Conservation (phyloP, 371 early-diverging fungal species). For the Mucor saturninus region DNA sequence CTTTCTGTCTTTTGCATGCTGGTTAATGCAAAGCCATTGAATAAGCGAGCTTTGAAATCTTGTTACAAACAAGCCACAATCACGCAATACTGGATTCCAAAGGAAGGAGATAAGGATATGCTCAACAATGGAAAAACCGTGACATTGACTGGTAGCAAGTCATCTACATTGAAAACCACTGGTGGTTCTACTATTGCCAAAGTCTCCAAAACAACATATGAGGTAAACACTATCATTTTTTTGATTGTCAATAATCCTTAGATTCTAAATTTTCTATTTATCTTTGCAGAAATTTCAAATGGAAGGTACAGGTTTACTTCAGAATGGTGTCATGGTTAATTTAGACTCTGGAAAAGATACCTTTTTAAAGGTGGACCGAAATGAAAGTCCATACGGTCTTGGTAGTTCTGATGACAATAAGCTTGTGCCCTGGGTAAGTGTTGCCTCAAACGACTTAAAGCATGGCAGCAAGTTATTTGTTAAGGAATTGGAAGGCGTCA, state of each 20-base stretch:
- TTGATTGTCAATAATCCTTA: no score
- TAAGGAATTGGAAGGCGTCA: slow-evolving; percentile 48
- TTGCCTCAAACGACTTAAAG: slow-evolving; percentile 50
- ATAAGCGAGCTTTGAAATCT: slow-evolving; percentile 3
- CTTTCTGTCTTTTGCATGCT: background rate
- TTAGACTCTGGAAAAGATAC: slow-evolving; percentile 21
- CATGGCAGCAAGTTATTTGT: slow-evolving; percentile 54
- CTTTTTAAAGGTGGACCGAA: slow-evolving; percentile 21
- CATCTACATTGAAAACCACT: slow-evolving; percentile 16
- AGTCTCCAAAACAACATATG: slow-evolving; percentile 32
- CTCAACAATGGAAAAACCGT: slow-evolving; percentile 34
- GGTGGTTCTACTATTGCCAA: slow-evolving; percentile 30
- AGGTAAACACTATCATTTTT: slow-evolving; percentile 6
- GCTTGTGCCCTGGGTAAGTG: slow-evolving; percentile 49
- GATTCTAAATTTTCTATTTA: no score
- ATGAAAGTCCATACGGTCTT: slow-evolving; percentile 24
- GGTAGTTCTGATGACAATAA: slow-evolving; percentile 28
- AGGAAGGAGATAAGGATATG: slow-evolving; percentile 44
- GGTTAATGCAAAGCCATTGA: background rate
- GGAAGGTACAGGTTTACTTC: slow-evolving; percentile 42
- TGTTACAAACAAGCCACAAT: slow-evolving; percentile 31
- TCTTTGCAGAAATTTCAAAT: slow-evolving; percentile 38
- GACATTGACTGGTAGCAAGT: slow-evolving; percentile 25
- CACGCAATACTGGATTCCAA: slow-evolving; percentile 46
- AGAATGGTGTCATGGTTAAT: slow-evolving; percentile 36